phyloP scores from a whole-genome alignment of 2,329 filamentous ascomycete genomes.

The Sporothrix variecibatus region DNA sequence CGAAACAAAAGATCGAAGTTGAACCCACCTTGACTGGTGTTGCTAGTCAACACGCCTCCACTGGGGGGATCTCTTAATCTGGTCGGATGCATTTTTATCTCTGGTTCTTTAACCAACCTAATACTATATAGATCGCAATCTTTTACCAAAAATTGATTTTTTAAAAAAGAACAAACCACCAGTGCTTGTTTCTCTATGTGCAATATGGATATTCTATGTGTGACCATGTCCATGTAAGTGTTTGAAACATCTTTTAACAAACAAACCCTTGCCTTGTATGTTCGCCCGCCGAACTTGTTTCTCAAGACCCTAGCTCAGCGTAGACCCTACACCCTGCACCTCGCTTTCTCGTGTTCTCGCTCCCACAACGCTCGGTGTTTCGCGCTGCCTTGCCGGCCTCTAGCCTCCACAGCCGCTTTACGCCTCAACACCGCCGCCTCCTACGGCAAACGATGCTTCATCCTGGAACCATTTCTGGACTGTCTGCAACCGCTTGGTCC shows the following conservation, averaged over 20 bases:
- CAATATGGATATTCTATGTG: background rate
- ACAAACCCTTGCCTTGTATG: background rate
- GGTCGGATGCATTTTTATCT: background rate
- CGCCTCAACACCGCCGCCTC: background rate
- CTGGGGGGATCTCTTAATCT: background rate
- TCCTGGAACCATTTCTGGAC: conserved; percentile 62
- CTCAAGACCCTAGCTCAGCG: background rate
- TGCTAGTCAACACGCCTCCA: background rate
- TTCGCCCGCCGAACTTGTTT: background rate
- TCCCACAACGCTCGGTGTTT: background rate
- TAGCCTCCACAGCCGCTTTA: background rate
- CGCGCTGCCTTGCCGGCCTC: background rate
- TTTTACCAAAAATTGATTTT: background rate
- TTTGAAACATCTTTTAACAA: background rate
- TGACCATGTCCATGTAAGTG: background rate
- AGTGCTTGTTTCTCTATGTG: background rate
- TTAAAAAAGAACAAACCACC: background rate
- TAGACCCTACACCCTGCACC: background rate
- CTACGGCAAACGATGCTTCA: conserved; percentile 42
- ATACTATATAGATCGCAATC: conserved; percentile 13
- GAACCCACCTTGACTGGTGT: background rate
- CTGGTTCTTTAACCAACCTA: background rate
- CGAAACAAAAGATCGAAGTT: background rate
- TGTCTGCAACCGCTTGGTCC: conserved; percentile 53
- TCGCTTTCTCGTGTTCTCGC: background rate